A percentile compares a stretch with the other conserved stretches of the same genome.
These are phyloP conservation scores for Amanita fuliginea DNA, from an alignment of 768 basidiomycete genomes.

Conservation along the genomic window DNA sequence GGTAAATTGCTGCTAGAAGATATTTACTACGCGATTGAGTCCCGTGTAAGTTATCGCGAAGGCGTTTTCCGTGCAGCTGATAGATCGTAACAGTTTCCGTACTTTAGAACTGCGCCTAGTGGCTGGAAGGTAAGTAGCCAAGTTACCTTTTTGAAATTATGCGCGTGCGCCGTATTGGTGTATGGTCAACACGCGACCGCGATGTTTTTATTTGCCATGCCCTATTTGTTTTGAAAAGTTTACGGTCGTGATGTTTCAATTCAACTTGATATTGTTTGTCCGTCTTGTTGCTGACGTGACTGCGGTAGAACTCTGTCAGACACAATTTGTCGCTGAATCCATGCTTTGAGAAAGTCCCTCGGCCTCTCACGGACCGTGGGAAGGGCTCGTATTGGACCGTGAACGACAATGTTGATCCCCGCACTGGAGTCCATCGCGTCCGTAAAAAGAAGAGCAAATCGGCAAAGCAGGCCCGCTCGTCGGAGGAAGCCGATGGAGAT, in stretches of 20 bases:
- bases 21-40: slow-evolving; percentile 88
- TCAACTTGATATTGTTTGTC: slow-evolving; percentile 12
- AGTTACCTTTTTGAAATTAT: slow-evolving; percentile 4
- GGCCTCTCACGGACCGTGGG: slow-evolving; percentile 84
- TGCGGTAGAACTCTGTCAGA: slow-evolving; percentile 72
- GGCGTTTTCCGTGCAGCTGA: slow-evolving; percentile 9
- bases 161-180: not conserved
- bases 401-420: slow-evolving; percentile 81
- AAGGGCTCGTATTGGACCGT: slow-evolving; percentile 92
- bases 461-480: slow-evolving; percentile 28
- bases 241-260: slow-evolving; percentile 12
- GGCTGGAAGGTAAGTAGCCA: slow-evolving; percentile 77
- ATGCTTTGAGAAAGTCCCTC: slow-evolving; percentile 84
- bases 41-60: slow-evolving; percentile 44
- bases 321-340: slow-evolving; percentile 87
- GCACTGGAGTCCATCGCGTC: slow-evolving; percentile 80
- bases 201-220: slow-evolving; percentile 57
- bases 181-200: slow-evolving; percentile 32
- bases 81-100: slow-evolving; percentile 55
- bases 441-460: slow-evolving; percentile 79
- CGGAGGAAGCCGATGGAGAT: slow-evolving; percentile 55
- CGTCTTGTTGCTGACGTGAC: slow-evolving; percentile 15
- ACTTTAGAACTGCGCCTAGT: slow-evolving; percentile 76
- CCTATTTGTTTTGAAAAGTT: slow-evolving; percentile 46
- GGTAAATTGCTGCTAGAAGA: slow-evolving; percentile 80